Conservation (phyloP, 495 filamentous ascomycete species). For the Aspergillus saccharolyticus region DNA sequence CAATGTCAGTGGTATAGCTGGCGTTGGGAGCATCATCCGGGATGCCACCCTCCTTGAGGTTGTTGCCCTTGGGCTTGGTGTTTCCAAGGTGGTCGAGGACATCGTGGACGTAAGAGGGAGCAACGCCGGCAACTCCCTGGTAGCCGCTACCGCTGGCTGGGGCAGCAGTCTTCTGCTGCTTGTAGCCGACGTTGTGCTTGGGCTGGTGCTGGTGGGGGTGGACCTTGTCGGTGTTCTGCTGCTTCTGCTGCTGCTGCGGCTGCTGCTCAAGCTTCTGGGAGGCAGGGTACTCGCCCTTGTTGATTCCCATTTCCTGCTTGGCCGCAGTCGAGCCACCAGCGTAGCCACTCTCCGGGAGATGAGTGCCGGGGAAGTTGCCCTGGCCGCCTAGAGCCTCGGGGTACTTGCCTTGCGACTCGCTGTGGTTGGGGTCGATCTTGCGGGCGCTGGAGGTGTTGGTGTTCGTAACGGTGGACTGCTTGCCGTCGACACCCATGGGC, state of each 20-base stretch:
- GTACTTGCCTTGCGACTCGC: constrained; percentile 43
- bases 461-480: constrained; percentile 50
- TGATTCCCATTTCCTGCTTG: constrained; percentile 33
- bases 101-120: constrained; percentile 43
- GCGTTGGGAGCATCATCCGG: constrained; percentile 48
- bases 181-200: constrained; percentile 2
- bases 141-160: constrained; percentile 28
- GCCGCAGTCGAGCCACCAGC: constrained; percentile 38
- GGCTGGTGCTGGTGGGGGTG: constrained; percentile 4
- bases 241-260: no score
- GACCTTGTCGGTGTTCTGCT: neutral
- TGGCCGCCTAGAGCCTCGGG: constrained; percentile 47
- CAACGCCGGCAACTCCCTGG: constrained; percentile 28
- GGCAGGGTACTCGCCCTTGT: constrained; percentile 21
- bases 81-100: constrained; percentile 28
- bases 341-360: constrained; percentile 37
- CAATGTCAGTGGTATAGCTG: constrained; percentile 57
- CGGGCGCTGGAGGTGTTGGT: constrained; percentile 51
- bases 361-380: constrained; percentile 44
- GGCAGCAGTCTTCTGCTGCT: constrained; percentile 1
- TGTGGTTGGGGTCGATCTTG: constrained; percentile 44
- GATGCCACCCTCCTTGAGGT: constrained; percentile 52
- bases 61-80: constrained; percentile 51
- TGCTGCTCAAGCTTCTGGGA: no score
- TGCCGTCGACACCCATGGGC: constrained; percentile 42